Base-by-base conservation (phyloP, 768 basidiomycete species). In the Rhizopogon vulgaris region DNA sequence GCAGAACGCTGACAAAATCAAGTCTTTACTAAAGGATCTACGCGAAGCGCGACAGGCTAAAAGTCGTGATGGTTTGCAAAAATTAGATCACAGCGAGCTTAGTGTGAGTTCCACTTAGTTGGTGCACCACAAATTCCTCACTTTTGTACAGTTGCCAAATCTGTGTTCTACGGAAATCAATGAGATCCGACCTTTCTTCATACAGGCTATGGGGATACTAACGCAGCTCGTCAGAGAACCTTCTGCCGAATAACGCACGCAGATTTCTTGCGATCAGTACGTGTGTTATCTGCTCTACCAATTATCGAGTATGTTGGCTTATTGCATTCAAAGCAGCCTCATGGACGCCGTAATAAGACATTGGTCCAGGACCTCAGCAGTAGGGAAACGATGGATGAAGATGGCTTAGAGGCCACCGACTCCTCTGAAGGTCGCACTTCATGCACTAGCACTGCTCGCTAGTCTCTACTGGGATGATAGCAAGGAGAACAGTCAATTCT, bases 1-100 rank as follows among this genome's bases (percentile, higher is more conserved):
- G 7, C 80, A 85, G 49, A 83, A 84, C 52, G 82, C 94, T 4
- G 92, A 96, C 51, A 87, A 83, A 58, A 73, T 98, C 18, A 81
- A 90, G 5, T 84, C 85, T 5, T 70, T 98, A 2, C 77, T 98
- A 17, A 94, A 98, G 66, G 94, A 96, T 63, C 74, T 98, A n/a
- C 86, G 94, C 11, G 94, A 98, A 72, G 91, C 90, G 11, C 79
- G 96, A 37, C 95, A 97, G 66, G 88, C 94, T 7, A 99, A 99
- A 64, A 86, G 89, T 70, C 73, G 94, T 55, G 82, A 88, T 50
- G 94, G 94, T 76, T 71, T 98, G 2, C 75, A 78, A 54, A 80
- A 79, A 53, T 75, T 96, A 27, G 89, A 94, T 65, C 80, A 90
- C 62, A 87, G 82, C 57, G 87, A 90, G 65, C 76, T 93, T 25